Base-by-base conservation (phyloP, 371 early-diverging fungal genomes). In the Mucor sp. region DNA sequence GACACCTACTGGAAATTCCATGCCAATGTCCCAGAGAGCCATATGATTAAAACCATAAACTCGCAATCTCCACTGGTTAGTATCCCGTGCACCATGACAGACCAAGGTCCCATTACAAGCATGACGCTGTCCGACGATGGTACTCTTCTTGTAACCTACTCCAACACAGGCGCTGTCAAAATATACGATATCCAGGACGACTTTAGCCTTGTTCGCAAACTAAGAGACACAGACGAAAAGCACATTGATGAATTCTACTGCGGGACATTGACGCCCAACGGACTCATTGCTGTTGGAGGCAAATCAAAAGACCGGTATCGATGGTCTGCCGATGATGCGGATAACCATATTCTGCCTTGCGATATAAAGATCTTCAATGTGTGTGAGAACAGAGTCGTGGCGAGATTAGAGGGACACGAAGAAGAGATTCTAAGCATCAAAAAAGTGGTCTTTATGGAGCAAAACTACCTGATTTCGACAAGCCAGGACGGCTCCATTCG, bases 401-500 rank as follows among this genome's bases (percentile, higher is more conserved):
- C 80, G 25, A 78, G 75, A 53, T 79, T 95, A 21, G 86, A 92
- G 56, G 95, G 94, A 1, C 97, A 97, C 69, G 77, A 83, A 4
- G 96, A 97, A 71, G 97, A 97, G 70, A 84, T 97, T 14, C 71
- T 96, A 33, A 89, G 90, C 62, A 85, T 95, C 57, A 94, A 96
- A 75, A 76, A 76, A 25, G 81, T 94, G 0, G 71, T 77, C 19
- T 95, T 88, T 67, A 87, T 90, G 60, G 93, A 89, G n/a, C 85
- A 90, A 33, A 86, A 90, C 66, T 96, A 95, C 71, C 85, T 82
- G 62, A 75, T 97, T 4, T 90, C 94, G 0, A 93, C 94, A 0
- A 94, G 96, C 74, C 96, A 97, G 74, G 97, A 97, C 76, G 97
- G 97, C 4, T 93, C 92, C 67, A 91, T 97, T 61, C 85, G 88